Conservation (phyloP, 108 stramenopile species). For the Cyclotella sp. region DNA sequence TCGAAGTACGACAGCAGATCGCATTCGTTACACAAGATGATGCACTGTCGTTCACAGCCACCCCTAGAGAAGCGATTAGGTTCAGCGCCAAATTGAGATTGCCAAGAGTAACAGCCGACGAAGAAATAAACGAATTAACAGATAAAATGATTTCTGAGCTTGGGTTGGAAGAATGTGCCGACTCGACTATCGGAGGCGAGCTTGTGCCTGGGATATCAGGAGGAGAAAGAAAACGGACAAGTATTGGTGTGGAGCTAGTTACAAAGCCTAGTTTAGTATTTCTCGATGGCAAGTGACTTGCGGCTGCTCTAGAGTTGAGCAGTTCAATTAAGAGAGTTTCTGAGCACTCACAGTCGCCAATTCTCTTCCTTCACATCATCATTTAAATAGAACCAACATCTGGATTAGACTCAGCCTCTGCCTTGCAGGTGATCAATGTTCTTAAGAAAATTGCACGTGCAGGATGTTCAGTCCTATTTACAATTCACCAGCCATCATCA, state of each 20-base stretch:
- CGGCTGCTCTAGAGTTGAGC: not conserved
- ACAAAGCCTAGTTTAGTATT: slow-evolving; percentile 73
- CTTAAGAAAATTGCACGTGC: slow-evolving; percentile 85
- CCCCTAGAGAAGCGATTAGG: slow-evolving; percentile 83
- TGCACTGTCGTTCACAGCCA: slow-evolving; percentile 78
- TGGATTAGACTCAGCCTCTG: slow-evolving; percentile 78
- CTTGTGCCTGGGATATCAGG: slow-evolving; percentile 78
- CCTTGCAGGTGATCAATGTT: slow-evolving; percentile 74
- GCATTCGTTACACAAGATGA: slow-evolving; percentile 91
- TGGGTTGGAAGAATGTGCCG: slow-evolving; percentile 73
- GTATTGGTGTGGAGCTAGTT: slow-evolving; percentile 81
- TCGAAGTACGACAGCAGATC: slow-evolving; percentile 74
- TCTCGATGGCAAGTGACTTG: slow-evolving; percentile 56
- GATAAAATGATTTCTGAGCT: slow-evolving; percentile 78
- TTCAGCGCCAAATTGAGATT: slow-evolving; percentile 86
- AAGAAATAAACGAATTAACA: slow-evolving; percentile 62
- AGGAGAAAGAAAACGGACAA: slow-evolving; percentile 78
- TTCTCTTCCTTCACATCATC: not conserved
- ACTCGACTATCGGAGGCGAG: slow-evolving; percentile 75
- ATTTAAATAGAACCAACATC: slow-evolving; percentile 54
- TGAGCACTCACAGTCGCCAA: not conserved
- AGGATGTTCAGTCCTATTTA: slow-evolving; percentile 82
- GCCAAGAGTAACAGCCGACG: slow-evolving; percentile 60
- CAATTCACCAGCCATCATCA: slow-evolving; percentile 92
- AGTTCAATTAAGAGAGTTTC: not conserved